phyloP scores from a whole-genome alignment of 2,329 filamentous ascomycete species.

The Fonsecaea monophora region DNA sequence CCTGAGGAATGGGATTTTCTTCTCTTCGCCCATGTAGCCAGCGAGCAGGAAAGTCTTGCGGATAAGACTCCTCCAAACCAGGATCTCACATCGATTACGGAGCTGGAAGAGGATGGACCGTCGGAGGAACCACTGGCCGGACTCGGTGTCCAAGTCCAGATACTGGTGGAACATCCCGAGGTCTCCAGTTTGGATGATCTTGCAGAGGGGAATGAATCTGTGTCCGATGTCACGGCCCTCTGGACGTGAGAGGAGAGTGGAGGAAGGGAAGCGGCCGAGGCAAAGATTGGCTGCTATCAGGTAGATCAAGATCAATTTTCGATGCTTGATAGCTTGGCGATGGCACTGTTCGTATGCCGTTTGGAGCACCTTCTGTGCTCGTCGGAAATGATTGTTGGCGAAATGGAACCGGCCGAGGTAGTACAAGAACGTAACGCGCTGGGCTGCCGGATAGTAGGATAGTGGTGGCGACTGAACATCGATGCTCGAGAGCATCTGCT shows the following conservation, averaged over 20 bases:
- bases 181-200: conserved; percentile 75
- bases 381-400: conserved; percentile 80
- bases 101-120: conserved; percentile 78
- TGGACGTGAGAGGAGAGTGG: conserved; percentile 68
- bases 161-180: conserved; percentile 75
- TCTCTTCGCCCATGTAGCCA: conserved; percentile 67
- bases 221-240: conserved; percentile 70
- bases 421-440: conserved; percentile 91
- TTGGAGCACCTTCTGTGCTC: conserved; percentile 76
- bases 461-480: conserved; percentile 81
- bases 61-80: conserved; percentile 83
- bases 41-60: conserved; percentile 79
- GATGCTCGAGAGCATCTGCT: conserved; percentile 89
- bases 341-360: conserved; percentile 80
- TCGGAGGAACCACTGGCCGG: conserved; percentile 71
- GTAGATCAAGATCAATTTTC: conserved; percentile 80
- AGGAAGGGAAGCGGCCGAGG: conserved; percentile 80
- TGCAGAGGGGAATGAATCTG: conserved; percentile 75
- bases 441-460: conserved; percentile 78
- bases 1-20: conserved; percentile 75
- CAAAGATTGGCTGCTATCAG: conserved; percentile 83
- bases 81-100: conserved; percentile 75
- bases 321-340: conserved; percentile 66
- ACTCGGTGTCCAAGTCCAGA: conserved; percentile 58
- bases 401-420: conserved; percentile 92